Evolutionary conservation across 1,284 basidiomycete genomes (phyloP).

Genomic region (Cerrena zonata): DNA sequence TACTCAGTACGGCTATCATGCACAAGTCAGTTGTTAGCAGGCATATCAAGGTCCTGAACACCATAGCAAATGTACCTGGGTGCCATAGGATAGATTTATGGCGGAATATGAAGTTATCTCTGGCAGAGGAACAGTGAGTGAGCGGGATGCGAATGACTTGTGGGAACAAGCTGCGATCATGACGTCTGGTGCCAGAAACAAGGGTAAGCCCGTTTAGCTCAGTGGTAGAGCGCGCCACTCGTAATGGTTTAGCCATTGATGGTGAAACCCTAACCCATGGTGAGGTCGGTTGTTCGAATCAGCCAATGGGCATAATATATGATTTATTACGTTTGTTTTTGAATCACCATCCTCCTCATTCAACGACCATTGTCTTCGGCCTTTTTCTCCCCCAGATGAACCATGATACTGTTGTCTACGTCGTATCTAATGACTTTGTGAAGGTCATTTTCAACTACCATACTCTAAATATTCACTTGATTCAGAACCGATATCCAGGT

Average conservation of each 20-base stretch:
- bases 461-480: conserved; percentile 9
- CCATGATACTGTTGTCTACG: conserved; percentile 29
- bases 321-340: not conserved
- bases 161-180: not conserved
- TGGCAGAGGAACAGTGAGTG: too few species aligned
- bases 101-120: too few species aligned
- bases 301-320: too few species aligned
- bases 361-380: not conserved
- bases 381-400: not conserved
- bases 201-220: not conserved
- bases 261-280: too few species aligned
- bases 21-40: not conserved
- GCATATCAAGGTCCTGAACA: not conserved
- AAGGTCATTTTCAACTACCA: conserved; percentile 32
- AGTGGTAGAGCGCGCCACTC: not conserved
- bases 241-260: not conserved
- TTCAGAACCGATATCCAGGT: conserved; percentile 32
- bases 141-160: too few species aligned
- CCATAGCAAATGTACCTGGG: too few species aligned
- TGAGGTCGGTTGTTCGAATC: too few species aligned
- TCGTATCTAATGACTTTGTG: conserved; percentile 54
- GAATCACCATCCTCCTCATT: not conserved
- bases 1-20: conserved; percentile 20
- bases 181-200: not conserved
- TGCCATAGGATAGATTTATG: too few species aligned